Base-by-base conservation (phyloP, 805 yeast species). In the Maudiozyma pseudohumilis region DNA sequence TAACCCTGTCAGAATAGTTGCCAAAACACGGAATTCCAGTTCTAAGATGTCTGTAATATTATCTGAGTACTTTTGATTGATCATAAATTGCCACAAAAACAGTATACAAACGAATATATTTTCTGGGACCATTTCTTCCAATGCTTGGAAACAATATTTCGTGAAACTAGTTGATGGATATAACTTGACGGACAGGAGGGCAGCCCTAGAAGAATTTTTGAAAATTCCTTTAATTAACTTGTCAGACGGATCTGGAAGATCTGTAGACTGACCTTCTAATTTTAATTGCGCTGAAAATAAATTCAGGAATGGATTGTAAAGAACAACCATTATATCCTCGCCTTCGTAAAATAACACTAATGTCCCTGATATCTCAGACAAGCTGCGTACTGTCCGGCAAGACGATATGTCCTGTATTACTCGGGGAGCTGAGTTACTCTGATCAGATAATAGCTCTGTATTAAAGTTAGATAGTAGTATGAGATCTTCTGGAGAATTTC, bases 311-410 rank as follows among this genome's bases (percentile, higher is more conserved):
- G 61, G 44, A 47, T 53, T 32, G 60, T 54, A 35, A 32, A 61
- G 22, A 54, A 63, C 42, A 54, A 64, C 13, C n/a, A 6, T 13
- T 48, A 56, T 3, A 66, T 69, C 29, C 54, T 20, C 12, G 55
- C 24, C 20, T 17, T 33, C 20, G 31, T 52, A 52, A 46, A 2
- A 60, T 55, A 25, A 60, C 45, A 7, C 34, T 38, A 35, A 24
- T 3, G 6, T 66, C 44, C 37, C 54, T 58, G 36, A 61, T 63
- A 59, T 71, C 74, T 4, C 21, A 18, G 34, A 13, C 9, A 21
- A 17, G 9, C 20, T 10, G 11, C 13, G 21, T 21, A 27, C 11
- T 16, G n/a, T 11, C 13, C 21, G 22, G n/a, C 22, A 32, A 2
- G 35, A 17, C 11, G 21, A 16, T 5, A 34, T 29, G 19, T 38